Base-by-base conservation (phyloP, 2,329 filamentous ascomycete genomes). In the Colletotrichum tabaci region DNA sequence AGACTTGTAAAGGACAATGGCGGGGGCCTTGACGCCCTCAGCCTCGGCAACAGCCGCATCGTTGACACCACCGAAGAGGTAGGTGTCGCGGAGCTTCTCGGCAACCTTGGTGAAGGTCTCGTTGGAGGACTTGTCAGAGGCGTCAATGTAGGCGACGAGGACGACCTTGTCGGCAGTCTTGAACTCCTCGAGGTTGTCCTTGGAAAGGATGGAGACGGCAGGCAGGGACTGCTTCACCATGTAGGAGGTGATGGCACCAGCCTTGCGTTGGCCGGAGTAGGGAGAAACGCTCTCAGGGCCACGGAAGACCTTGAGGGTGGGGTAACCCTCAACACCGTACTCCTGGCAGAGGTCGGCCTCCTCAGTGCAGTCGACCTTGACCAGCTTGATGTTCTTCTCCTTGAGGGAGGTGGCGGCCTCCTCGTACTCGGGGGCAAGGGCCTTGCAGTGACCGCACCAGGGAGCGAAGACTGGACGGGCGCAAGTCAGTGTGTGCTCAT, bases 391-490 rank as follows among this genome's bases (percentile, higher is more conserved):
- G 82, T 93, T 89, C 91, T 96, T 96, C 85, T 94, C 93, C 89
- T 95, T 96, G 75, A 97, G 88, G 42, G 90, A 88, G 40, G 93
- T 95, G 61, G 94, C 94, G 63, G 94, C 94, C 82, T 94, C 91
- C 86, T 97, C 94, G 84, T 96, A 97, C 85, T 96, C 94, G 81
- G 94, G 93, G 74, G 93, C 96, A 76, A 99, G 94, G 73, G 96
- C 96, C 89, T 99, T 98, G 93, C 96, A 98, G 89, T 98, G 96
- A 76, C 95, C 96, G 78, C 94, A 97, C 95, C 96, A 97, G 77
- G 96, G 95, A 76, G 96, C 96, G 83, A 94, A 98, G 91, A 98
- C 93, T 94, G 8, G 58, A 66, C 66, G 55, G 38, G 4, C 49
- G 50, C 35, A 55, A 57, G 80, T 88, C 79, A 88, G 83, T 70